Base-by-base conservation (phyloP, 2,329 filamentous ascomycete species). In the Stagonosporopsis chrysanthemi region DNA sequence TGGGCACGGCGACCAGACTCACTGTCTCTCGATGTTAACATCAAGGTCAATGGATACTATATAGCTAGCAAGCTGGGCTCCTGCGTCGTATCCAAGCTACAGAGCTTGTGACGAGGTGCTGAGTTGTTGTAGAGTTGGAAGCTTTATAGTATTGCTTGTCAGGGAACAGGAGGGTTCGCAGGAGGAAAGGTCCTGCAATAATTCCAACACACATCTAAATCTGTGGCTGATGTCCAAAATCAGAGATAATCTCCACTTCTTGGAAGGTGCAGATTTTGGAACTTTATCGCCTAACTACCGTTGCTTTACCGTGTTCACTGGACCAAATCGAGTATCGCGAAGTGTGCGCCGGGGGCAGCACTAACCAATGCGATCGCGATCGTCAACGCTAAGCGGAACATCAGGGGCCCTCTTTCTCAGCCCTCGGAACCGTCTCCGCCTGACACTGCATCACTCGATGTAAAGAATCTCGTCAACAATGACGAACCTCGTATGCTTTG, bases 301-400 rank as follows among this genome's bases (percentile, higher is more conserved):
- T 44, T 6, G 39, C 29, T 44, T 48, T 52, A 38, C 54, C 48
- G 43, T 33, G 41, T 51, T 22, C 39, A 28, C 33, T 51, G 52
- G 29, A 38, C 54, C 47, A 14, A 24, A 19, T 38, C 17, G 17
- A 23, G 47, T 1, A 43, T 38, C 36, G 53, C 42, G 22, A 7
- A 4, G 45, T 47, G 23, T 28, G 22, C n/a, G 28, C 40, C 39
- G 26, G 45, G 40, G 49, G 38, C 31, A 29, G 29, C 14, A 17
- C n/a, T 48, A 63, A 49, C 58, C 63, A 63, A 61, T 61, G 49
- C 61, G 56, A 52, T 57, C 55, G 62, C 64, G 63, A 57, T 49
- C 51, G 49, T 40, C 29, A 23, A 15, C 43, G 43, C 51, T 47
- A 42, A 60, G 54, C 52, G 56, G 58, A 38, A 52, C 58, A 58